A percentile compares a stretch with the other conserved stretches of the same genome.
Conservation (phyloP, 768 basidiomycete species). For the Kwoniella heveanensis region DNA sequence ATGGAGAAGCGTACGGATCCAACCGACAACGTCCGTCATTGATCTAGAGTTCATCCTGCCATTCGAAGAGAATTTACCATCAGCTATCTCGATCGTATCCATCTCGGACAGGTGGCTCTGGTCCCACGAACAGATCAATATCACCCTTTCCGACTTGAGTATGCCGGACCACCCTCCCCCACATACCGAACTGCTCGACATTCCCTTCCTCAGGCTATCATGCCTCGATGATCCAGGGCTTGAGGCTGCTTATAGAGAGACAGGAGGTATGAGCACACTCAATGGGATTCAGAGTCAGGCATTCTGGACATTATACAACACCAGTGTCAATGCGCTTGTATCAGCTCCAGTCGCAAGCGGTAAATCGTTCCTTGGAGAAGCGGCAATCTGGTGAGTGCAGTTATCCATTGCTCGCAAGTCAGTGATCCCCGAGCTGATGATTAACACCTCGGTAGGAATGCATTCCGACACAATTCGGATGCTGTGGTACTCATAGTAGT, state of each 20-base stretch:
- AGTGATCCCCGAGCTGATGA: constrained; percentile 19
- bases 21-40: constrained; percentile 65
- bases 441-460: constrained; percentile 61
- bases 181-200: constrained; percentile 67
- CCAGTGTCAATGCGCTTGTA: constrained; percentile 68
- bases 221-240: constrained; percentile 61
- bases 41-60: constrained; percentile 80
- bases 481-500: constrained; percentile 68
- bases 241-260: constrained; percentile 60
- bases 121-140: constrained; percentile 71
- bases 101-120: constrained; percentile 93
- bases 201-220: constrained; percentile 71
- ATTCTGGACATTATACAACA: constrained; percentile 77
- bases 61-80: constrained; percentile 64
- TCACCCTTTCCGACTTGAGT: constrained; percentile 68
- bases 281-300: constrained; percentile 87
- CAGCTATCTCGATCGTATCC: constrained; percentile 71
- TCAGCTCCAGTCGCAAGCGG: constrained; percentile 80
- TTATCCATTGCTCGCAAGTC: neutral
- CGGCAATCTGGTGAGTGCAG: constrained; percentile 67
- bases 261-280: constrained; percentile 61
- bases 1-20: constrained; percentile 70
- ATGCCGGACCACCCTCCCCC: constrained; percentile 70
- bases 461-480: constrained; percentile 59
- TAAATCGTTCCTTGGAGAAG: constrained; percentile 72